These are phyloP conservation scores for Melocanna baccifera DNA, from an alignment of 176 grass and related monocot genomes.

Conservation along the genomic window DNA sequence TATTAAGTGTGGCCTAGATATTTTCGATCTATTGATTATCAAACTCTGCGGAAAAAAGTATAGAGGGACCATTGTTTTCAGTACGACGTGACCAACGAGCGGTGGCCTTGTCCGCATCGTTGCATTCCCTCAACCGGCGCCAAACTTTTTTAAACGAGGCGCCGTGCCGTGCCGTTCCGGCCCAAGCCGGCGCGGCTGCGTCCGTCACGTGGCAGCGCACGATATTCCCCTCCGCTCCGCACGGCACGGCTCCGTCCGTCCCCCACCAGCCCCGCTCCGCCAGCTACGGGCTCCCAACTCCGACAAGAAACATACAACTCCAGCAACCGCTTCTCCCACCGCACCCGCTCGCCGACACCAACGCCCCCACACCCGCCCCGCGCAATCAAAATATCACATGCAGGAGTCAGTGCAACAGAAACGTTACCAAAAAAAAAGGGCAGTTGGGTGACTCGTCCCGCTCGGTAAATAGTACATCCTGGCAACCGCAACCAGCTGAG, in stretches of 20 bases:
- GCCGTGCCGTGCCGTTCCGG: slow-evolving; percentile 26
- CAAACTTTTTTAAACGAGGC: slow-evolving; percentile 9
- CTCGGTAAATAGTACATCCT: slow-evolving; percentile 3
- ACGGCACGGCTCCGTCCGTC: not conserved
- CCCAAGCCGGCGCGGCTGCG: not conserved
- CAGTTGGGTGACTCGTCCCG: slow-evolving; percentile 16
- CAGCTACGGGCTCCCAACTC: not conserved
- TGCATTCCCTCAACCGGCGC: not conserved
- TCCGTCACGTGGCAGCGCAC: slow-evolving; percentile 31
- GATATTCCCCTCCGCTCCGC: not conserved
- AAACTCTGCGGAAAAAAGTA: too few relatives aligned
- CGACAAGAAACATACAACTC: not conserved
- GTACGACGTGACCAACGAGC: too few relatives aligned
- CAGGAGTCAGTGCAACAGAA: slow-evolving; percentile 33
- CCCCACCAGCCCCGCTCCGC: not conserved
- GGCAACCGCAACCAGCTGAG: not conserved
- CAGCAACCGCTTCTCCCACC: not conserved
- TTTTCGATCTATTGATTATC: too few relatives aligned
- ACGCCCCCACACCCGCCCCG: not conserved
- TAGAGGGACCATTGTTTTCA: not conserved
- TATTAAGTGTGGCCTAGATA: too few relatives aligned
- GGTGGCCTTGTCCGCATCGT: not conserved
- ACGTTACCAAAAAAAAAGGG: not conserved
- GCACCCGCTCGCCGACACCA: not conserved
- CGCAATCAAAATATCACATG: not conserved